Evolutionary conservation across 805 yeast genomes (phyloP).

Genomic region (Saccharomyces cerevisiae): DNA sequence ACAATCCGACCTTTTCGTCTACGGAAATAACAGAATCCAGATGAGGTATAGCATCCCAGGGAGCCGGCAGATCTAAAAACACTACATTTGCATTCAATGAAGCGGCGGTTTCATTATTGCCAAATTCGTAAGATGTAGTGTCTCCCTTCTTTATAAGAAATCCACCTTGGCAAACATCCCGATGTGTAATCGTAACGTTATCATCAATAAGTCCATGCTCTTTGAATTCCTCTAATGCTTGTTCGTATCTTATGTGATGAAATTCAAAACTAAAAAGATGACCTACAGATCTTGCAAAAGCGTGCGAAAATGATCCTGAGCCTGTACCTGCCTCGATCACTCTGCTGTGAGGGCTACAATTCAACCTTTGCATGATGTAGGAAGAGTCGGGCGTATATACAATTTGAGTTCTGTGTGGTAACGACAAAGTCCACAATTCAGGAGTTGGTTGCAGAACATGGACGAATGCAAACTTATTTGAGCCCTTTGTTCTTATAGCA

Average conservation of each 20-base stretch:
- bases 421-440: slow-evolving; percentile 90
- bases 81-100: slow-evolving; percentile 59
- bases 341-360: slow-evolving; percentile 61
- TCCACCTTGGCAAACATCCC: slow-evolving; percentile 89
- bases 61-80: slow-evolving; percentile 89
- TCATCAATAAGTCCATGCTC: slow-evolving; percentile 52
- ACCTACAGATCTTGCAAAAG: slow-evolving; percentile 81
- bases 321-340: slow-evolving; percentile 98
- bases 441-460: slow-evolving; percentile 88
- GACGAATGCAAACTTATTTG: slow-evolving; percentile 57
- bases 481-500: slow-evolving; percentile 55
- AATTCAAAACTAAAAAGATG: slow-evolving; percentile 79
- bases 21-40: slow-evolving; percentile 49
- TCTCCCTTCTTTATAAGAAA: slow-evolving; percentile 43
- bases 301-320: slow-evolving; percentile 90
- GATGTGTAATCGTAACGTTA: slow-evolving; percentile 65
- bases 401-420: slow-evolving; percentile 96
- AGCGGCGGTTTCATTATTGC: slow-evolving; percentile 21
- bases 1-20: slow-evolving; percentile 53
- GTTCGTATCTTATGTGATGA: slow-evolving; percentile 73
- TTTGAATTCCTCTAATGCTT: slow-evolving; percentile 70
- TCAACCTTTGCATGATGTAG: slow-evolving; percentile 75
- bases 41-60: slow-evolving; percentile 91
- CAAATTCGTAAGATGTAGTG: slow-evolving; percentile 18
- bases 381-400: slow-evolving; percentile 94